A percentile compares a stretch with the other conserved stretches of the same genome.
phyloP scores from a whole-genome alignment of 2,329 filamentous ascomycete genomes.

The Microdochium paspali region DNA sequence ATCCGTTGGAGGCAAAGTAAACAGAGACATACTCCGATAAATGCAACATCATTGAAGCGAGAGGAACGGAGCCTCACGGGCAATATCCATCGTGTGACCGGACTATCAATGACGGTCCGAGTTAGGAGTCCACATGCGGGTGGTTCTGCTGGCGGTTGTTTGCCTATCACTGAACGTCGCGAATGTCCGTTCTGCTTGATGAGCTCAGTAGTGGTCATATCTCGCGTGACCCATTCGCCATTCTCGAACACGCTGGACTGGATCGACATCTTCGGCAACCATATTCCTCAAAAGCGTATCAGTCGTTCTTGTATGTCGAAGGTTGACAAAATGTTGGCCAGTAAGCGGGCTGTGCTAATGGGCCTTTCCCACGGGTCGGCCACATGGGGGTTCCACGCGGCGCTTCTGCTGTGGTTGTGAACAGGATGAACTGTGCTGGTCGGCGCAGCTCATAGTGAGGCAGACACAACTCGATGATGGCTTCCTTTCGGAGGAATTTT shows the following conservation, averaged over 20 bases:
- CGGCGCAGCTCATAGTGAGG: too few species aligned
- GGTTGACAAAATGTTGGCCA: too few species aligned
- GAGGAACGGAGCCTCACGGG: conserved; percentile 68
- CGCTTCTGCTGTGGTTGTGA: too few species aligned
- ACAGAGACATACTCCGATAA: conserved; percentile 58
- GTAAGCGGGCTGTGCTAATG: too few species aligned
- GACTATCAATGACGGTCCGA: conserved; percentile 67
- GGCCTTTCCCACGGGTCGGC: too few species aligned
- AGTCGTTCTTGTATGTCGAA: neutral
- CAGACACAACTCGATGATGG: too few species aligned
- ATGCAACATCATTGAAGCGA: conserved; percentile 70
- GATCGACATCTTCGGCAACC: conserved; percentile 30
- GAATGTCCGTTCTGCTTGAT: conserved; percentile 20
- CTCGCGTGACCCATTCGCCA: conserved; percentile 49
- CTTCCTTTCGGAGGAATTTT: too few species aligned
- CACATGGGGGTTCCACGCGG: too few species aligned
- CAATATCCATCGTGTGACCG: conserved; percentile 66
- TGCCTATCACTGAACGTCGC: conserved; percentile 26
- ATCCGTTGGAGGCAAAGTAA: neutral
- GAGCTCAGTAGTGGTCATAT: conserved; percentile 28
- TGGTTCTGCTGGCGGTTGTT: conserved; percentile 20
- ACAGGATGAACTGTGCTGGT: neutral
- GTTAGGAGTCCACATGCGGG: conserved; percentile 66
- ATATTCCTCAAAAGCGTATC: conserved; percentile 1
- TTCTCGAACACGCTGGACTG: conserved; percentile 44